phyloP scores from a whole-genome alignment of 2,329 filamentous ascomycete genomes.

The Teratosphaeria epicoccoides region DNA sequence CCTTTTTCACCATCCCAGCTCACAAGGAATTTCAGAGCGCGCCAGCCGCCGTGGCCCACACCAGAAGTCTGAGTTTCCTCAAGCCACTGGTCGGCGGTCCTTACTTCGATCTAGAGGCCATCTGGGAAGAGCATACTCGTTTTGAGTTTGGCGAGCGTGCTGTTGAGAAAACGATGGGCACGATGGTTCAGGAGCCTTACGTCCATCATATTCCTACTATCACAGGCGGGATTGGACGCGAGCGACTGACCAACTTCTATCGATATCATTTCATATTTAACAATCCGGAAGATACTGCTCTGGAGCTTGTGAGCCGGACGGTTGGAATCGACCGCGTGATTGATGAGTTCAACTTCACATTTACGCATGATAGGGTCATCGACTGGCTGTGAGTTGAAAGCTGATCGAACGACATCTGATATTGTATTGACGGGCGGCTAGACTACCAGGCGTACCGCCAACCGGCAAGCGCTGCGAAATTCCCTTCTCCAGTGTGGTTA shows the following conservation, averaged over 20 bases:
- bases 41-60: conserved; percentile 53
- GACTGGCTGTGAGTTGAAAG: conserved; percentile 55
- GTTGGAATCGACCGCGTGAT: conserved; percentile 61
- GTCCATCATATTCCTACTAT: conserved; percentile 64
- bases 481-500: conserved; percentile 55
- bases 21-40: conserved; percentile 42
- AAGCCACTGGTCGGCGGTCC: conserved; percentile 55
- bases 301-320: conserved; percentile 62
- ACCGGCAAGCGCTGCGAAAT: conserved; percentile 46
- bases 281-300: conserved; percentile 55
- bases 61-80: conserved; percentile 53
- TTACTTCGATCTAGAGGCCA: conserved; percentile 61
- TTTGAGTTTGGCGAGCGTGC: conserved; percentile 60
- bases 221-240: conserved; percentile 53
- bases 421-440: conserved; percentile 15
- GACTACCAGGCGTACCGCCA: conserved; percentile 49
- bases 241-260: conserved; percentile 56
- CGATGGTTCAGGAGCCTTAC: conserved; percentile 66
- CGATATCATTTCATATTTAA: conserved; percentile 62
- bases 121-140: conserved; percentile 69
- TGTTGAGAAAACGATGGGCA: conserved; percentile 66
- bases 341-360: conserved; percentile 57
- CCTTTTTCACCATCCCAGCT: conserved; percentile 42
- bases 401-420: background rate
- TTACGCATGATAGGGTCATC: conserved; percentile 52